Percentiles rank a stretch among this genome's conserved stretches.
Conservation (phyloP, 805 yeast species). For the Zygoascus ofunaensis region DNA sequence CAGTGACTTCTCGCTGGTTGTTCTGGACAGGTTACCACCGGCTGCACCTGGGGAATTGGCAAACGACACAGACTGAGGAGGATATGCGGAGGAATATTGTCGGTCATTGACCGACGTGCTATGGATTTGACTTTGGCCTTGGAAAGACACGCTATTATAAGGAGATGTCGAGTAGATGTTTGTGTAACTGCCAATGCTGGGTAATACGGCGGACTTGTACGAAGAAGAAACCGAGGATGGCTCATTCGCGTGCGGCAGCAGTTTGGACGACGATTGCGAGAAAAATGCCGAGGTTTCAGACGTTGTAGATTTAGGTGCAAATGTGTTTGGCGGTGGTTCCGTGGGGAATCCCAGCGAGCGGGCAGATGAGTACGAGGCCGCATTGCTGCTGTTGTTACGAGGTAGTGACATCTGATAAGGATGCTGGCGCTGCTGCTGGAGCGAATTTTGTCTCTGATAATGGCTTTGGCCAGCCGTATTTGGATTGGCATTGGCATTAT, state of each 20-base stretch:
- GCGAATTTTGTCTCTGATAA: conserved; percentile 12
- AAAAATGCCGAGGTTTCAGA: conserved; percentile 20
- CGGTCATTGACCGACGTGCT: not conserved
- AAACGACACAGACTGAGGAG: conserved; percentile 3
- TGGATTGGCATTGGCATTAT: not conserved
- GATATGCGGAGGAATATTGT: not conserved
- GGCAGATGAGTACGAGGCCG: not conserved
- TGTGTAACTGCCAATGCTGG: conserved; percentile 6
- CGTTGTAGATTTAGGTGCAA: conserved; percentile 4
- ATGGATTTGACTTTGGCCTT: not conserved
- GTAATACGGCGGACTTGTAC: conserved; percentile 20
- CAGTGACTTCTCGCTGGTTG: conserved; percentile 3
- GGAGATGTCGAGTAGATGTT: conserved; percentile 6
- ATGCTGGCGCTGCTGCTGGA: conserved; percentile 6
- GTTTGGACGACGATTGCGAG: conserved; percentile 22
- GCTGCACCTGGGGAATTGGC: conserved; percentile 1
- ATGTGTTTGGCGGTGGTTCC: not conserved
- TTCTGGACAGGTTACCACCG: conserved; percentile 1
- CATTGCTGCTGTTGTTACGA: conserved; percentile 10
- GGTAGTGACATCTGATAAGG: conserved; percentile 3
- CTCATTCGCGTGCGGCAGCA: conserved; percentile 22
- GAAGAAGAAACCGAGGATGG: conserved; percentile 23
- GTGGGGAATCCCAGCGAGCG: not conserved
- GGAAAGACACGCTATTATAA: conserved; percentile 1
- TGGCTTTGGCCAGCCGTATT: not conserved